Conservation (phyloP, 2,329 filamentous ascomycete genomes). For the Hirsutella thompsonii region DNA sequence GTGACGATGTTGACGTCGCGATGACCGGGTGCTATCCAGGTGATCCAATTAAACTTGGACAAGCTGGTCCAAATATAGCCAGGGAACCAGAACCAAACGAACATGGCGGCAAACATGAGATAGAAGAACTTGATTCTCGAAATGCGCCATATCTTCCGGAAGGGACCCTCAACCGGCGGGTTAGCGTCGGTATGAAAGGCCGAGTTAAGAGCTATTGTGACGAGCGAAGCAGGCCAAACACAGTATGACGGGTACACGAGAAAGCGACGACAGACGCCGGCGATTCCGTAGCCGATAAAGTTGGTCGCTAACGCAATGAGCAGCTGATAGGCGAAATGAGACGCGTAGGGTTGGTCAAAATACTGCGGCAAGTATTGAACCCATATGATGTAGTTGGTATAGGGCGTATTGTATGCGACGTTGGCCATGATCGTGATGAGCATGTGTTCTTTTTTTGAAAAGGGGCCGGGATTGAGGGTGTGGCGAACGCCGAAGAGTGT, state of each 20-base stretch:
- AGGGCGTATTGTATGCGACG: slow-evolving; percentile 37
- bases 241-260: slow-evolving; percentile 42
- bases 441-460: slow-evolving; percentile 49
- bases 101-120: slow-evolving; percentile 36
- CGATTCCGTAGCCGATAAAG: slow-evolving; percentile 46
- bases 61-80: slow-evolving; percentile 39
- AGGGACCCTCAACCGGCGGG: slow-evolving; percentile 25
- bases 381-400: slow-evolving; percentile 43
- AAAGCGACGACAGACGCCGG: slow-evolving; percentile 39
- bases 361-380: slow-evolving; percentile 37
- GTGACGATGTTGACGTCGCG: slow-evolving; percentile 27
- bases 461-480: slow-evolving; percentile 41
- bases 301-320: slow-evolving; percentile 41
- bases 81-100: slow-evolving; percentile 46
- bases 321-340: slow-evolving; percentile 40
- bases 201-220: slow-evolving; percentile 40
- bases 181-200: slow-evolving; percentile 37
- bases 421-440: slow-evolving; percentile 52
- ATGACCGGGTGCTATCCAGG: slow-evolving; percentile 39
- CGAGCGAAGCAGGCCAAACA: slow-evolving; percentile 44
- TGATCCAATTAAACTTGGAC: slow-evolving; percentile 42
- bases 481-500: slow-evolving; percentile 31
- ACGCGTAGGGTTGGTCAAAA: slow-evolving; percentile 41
- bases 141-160: slow-evolving; percentile 29
- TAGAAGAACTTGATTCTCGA: slow-evolving; percentile 40